Conservation (phyloP, 345 rosid species). For the Eucalyptus microcorys region DNA sequence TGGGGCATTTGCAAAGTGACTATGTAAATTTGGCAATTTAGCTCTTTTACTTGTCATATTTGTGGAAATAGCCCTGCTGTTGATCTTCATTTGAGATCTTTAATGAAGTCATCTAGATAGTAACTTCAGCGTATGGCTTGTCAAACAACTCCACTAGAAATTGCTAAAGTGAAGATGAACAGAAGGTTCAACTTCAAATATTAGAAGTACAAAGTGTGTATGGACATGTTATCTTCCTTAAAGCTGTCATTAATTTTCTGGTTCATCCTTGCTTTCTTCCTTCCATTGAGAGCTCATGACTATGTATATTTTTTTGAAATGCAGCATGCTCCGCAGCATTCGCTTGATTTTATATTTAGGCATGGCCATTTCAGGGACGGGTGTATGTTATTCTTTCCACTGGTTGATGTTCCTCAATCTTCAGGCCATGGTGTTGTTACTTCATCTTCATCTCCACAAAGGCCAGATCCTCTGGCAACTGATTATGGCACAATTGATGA, state of each 20-base stretch:
- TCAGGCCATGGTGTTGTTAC: conserved; percentile 35
- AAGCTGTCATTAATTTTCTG: neutral
- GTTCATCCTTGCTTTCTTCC: neutral
- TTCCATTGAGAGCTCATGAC: neutral
- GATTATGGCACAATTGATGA: conserved; percentile 91
- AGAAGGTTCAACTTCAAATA: neutral
- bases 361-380: conserved; percentile 83
- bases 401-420: conserved; percentile 56
- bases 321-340: conserved; percentile 89
- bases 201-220: neutral
- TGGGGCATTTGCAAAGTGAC: neutral
- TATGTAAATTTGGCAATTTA: neutral
- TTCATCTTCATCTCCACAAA: conserved; percentile 79
- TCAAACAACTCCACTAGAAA: neutral
- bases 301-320: conserved; percentile 1
- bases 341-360: conserved; percentile 80
- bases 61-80: neutral
- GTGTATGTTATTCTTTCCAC: conserved; percentile 81
- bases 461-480: conserved; percentile 80
- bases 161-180: neutral
- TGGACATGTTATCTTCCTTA: neutral
- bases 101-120: neutral
- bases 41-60: neutral
- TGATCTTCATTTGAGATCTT: neutral
- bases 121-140: neutral